Base-by-base conservation (phyloP, 2,329 filamentous ascomycete species). In the Trichoderma sp. region DNA sequence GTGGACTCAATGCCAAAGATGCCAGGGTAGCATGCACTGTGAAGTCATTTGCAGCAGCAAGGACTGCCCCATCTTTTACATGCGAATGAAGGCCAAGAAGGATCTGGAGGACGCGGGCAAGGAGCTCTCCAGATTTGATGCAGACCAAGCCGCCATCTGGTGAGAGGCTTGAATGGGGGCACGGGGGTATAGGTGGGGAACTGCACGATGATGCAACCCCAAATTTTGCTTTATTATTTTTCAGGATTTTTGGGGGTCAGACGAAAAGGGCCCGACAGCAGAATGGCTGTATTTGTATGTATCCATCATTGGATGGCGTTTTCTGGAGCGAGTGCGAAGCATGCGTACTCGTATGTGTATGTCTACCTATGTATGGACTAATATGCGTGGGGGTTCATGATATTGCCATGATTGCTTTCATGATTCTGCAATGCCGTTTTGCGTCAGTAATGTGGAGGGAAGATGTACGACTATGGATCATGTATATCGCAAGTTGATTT, bases 71-170 rank as follows among this genome's bases (percentile, higher is more conserved):
- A 99, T 99, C 81, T 99, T 99, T 85, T 99, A 99, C 84, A 99
- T 99, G 97, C 92, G 97, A 5, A 99, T 99, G 97, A 99, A 99
- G 89, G 96, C 96, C 38, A 97, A 98, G 90, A 99, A 99, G 88
- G 97, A 99, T 83, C 92, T 98, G 53, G 96, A 98, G 84, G 97
- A 99, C 86, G 93, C 93, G 2, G 95, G 95, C 75, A 97, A 95
- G 86, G 97, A 99, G 84, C 85, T 99, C 80, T 90, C 90, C 79
- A 88, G 97, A 80, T 99, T 99, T 85, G 97, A 99, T 85, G 90
- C 92, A 78, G 95, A 98, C 84, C 90, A 91, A 80, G 92, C 93
- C 75, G 90, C 94, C 33, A 87, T 88, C 63, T 90, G 89, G 89
- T 90, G 80, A 80, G 33, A 56, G 27, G 53, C 27, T 16, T 16